Evolutionary conservation across 148 eudicot genomes (phyloP).

Genomic region (Linanthus parryae): DNA sequence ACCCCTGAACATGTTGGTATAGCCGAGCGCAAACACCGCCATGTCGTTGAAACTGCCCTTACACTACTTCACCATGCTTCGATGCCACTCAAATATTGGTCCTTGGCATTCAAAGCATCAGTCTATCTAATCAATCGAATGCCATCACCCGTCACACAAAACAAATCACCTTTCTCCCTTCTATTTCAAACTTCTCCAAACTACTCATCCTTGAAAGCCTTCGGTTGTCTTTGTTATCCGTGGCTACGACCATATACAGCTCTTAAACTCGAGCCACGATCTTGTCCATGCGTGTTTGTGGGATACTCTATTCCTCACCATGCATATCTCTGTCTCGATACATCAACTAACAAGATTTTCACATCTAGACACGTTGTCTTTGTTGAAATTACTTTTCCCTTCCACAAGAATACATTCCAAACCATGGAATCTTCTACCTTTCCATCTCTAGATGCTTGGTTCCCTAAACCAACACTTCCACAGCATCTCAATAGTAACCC

Average conservation of each 20-base stretch:
- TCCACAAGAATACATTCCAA: too few species aligned
- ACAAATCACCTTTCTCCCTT: slow-evolving; percentile 8
- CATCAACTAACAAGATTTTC: neutral
- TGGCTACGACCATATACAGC: slow-evolving; percentile 10
- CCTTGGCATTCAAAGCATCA: slow-evolving; percentile 3
- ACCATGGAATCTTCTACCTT: too few species aligned
- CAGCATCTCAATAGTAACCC: too few species aligned
- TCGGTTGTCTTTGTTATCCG: slow-evolving; percentile 11
- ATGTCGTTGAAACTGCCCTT: neutral
- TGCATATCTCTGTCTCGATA: slow-evolving; percentile 4
- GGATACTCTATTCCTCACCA: neutral
- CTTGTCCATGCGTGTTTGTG: slow-evolving; percentile 7
- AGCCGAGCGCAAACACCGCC: slow-evolving; percentile 1
- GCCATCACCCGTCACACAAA: neutral
- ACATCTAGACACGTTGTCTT: slow-evolving; percentile 7
- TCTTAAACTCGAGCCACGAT: slow-evolving; percentile 3
- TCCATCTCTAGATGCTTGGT: too few species aligned
- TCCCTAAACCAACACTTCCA: too few species aligned
- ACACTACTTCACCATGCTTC: slow-evolving; percentile 10
- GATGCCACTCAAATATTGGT: slow-evolving; percentile 7
- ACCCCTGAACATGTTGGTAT: slow-evolving; percentile 7
- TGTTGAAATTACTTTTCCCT: neutral
- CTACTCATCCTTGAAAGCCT: slow-evolving; percentile 1
- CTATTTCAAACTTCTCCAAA: slow-evolving; percentile 4
- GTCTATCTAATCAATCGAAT: slow-evolving; percentile 10